Evolutionary conservation across 2,329 filamentous ascomycete species (phyloP), one percentile per base, ranked within the genome.

Genomic region (Zasmidium angulare): DNA sequence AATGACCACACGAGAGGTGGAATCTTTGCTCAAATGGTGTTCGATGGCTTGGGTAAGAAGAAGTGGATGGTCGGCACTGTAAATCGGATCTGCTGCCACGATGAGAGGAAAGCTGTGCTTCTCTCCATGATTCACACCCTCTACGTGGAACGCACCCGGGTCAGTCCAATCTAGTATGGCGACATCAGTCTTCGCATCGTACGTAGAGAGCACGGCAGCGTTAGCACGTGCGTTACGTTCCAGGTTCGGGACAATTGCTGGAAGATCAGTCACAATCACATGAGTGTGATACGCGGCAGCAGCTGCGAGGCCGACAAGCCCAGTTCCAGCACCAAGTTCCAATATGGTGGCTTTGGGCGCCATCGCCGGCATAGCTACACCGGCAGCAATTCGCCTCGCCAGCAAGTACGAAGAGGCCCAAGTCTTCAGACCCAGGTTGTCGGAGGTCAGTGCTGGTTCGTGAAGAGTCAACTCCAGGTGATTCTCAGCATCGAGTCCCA

Each of bases 371-470:
- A 70, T 53, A 17, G 60, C 58, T 20, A n/a, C n/a, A n/a, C n/a
- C n/a, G n/a, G n/a, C n/a, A n/a, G 61, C 46, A 20, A 98, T 82
- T 22, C 89, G 86, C 66, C 85, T 88, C 0, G 93, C 89, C 3
- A 98, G 85, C 1, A 96, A 83, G 70, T 92, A 96, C 0, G 92
- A 93, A 0, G 92, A 93, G 0, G 90, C 91, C 95, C 95, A 98
- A 0, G 95, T 99, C 75, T 99, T 98, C 73, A 96, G 82, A 1
- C 95, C 95, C 19, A 98, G 81, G 60, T 90, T 89, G 74, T 97
- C 93, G 6, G 89, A 89, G 0, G 91, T 96, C 57, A 98, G 80
- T 0, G 92, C 87, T 1, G 95, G 95, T 72, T 99, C 95, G 58
- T 91, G 84, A 43, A 99, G 86, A 36, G 83, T 82, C 53, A 99